Conservation (phyloP, 2,329 filamentous ascomycete species). For the Meredithiella fracta region DNA sequence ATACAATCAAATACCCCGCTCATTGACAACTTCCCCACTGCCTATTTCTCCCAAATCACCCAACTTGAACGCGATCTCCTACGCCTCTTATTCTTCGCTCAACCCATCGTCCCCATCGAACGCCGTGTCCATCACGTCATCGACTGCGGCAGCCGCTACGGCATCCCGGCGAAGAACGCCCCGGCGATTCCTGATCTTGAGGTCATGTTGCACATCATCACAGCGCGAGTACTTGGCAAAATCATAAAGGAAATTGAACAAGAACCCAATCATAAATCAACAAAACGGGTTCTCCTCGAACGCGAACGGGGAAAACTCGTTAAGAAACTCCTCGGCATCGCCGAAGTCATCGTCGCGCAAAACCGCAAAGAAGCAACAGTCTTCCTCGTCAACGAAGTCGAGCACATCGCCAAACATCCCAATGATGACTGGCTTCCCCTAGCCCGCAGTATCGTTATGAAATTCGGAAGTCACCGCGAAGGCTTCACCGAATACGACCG, state of each 20-base stretch:
- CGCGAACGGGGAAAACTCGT: neutral
- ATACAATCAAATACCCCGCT: neutral
- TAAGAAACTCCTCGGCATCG: neutral
- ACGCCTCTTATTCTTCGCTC: neutral
- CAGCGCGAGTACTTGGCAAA: neutral
- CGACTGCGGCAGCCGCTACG: neutral
- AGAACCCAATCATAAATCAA: too few relatives aligned
- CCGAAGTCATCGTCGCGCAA: neutral
- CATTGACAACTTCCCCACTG: neutral
- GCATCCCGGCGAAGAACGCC: neutral
- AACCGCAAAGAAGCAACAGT: neutral
- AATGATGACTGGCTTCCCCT: neutral
- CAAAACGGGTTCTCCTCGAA: neutral
- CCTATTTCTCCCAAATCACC: neutral
- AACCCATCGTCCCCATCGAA: neutral
- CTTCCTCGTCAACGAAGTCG: neutral
- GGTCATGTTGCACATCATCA: neutral
- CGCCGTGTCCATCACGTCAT: neutral
- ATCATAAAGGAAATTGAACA: neutral
- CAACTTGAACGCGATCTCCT: neutral
- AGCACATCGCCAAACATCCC: neutral
- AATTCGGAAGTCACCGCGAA: neutral
- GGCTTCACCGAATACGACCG: neutral
- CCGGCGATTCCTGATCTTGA: neutral
- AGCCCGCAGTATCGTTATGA: neutral